Evolutionary conservation across 108 stramenopile genomes (phyloP).

Genomic region (Cyclotella kingstonii): DNA sequence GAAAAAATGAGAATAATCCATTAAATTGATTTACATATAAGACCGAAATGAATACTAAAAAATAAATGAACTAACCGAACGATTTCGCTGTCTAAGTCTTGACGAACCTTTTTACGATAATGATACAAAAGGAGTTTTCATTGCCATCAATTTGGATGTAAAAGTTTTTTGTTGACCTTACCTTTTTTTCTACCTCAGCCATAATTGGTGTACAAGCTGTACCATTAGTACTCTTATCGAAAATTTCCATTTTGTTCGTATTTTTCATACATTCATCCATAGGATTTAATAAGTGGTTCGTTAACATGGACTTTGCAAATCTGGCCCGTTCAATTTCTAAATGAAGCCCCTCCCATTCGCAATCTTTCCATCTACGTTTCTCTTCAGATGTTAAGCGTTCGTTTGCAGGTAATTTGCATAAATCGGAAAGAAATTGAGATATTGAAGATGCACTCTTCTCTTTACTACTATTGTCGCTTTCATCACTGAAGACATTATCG

Average conservation of each 20-base stretch:
- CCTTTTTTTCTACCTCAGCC: constrained; percentile 14
- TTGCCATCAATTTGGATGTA: not conserved
- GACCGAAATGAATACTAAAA: not conserved
- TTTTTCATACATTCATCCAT: constrained; percentile 12
- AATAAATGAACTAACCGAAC: constrained; percentile 1
- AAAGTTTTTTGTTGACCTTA: not conserved
- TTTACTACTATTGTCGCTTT: not conserved
- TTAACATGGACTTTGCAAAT: constrained; percentile 11
- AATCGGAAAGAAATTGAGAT: constrained; percentile 24
- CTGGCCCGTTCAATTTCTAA: constrained; percentile 35
- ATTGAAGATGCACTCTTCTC: constrained; percentile 12
- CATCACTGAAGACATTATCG: not conserved
- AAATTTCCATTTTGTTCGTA: not conserved
- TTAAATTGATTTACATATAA: not conserved
- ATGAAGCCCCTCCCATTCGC: constrained; percentile 41
- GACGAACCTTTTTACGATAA: constrained; percentile 17
- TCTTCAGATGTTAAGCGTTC: constrained; percentile 31
- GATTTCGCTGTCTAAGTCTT: constrained; percentile 12
- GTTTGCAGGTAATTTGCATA: constrained; percentile 8
- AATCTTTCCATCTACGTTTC: constrained; percentile 42
- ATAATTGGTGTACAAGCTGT: not conserved
- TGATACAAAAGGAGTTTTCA: not conserved
- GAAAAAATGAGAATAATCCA: not conserved
- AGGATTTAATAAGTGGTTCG: constrained; percentile 14
- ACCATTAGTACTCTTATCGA: not conserved